Base-by-base conservation (phyloP, 2,329 filamentous ascomycete genomes). In the Aureobasidium subglaciale region DNA sequence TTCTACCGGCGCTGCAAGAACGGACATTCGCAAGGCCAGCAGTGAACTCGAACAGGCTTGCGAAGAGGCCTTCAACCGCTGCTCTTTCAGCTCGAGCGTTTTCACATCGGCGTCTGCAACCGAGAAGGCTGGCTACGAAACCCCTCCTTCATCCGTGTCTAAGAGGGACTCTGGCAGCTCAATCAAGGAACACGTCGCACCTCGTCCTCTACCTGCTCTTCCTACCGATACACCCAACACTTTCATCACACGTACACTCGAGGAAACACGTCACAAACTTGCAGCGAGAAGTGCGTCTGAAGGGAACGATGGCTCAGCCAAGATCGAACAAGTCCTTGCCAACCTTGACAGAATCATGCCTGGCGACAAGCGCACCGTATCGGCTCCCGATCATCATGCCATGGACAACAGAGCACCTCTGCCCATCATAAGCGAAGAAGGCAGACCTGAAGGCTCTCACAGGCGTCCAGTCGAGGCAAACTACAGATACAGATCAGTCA, bases 11-110 rank as follows among this genome's bases (percentile, higher is more conserved):
- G 77, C 73, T 56, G 76, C 72, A 55, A 85, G 82, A 62, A 89
- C 90, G 57, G 91, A 96, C 67, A 81, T 93, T 54, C 80, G 89
- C 6, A 86, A 92, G 63, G 86, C 95, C 56, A 95, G 90, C 63
- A 83, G 82, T 63, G 90, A 90, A 63, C 84, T 96, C 59, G 89
- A 90, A 48, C 89, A 90, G 69, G 88, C 93, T 57, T 95, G 91
- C 65, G 91, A 97, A 65, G 88, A 93, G 64, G 91, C 91, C 1
- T 96, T 97, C 74, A 91, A 89, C 65, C 84, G 86, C 62, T 78
- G 74, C 55, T 85, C 78, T 0, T 70, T 79, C 20, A 75, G 75
- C 41, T 79, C 80, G 2, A 81, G 76, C 49, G 69, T 76, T 1
- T 58, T 58, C 8, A 59, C 59, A 3, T 35, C 57, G 18, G 62